Base-by-base conservation (phyloP, 1,284 basidiomycete genomes). In the Leccinum fallax region DNA sequence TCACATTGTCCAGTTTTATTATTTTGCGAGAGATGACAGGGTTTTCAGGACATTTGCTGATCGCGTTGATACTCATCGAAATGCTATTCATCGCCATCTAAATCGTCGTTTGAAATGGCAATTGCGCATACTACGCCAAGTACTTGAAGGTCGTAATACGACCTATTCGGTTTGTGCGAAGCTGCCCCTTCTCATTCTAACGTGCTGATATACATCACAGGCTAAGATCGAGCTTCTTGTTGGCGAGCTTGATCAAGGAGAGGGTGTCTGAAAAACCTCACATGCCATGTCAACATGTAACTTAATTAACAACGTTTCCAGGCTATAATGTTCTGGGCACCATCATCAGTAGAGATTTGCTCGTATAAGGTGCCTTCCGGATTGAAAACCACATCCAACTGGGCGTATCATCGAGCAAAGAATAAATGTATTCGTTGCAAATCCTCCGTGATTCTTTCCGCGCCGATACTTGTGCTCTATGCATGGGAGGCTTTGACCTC, bases 371-470 rank as follows among this genome's bases (percentile, higher is more conserved):
- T 92, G 88, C 90, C 87, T 76, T 80, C 71, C 84, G 84, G 86
- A 84, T 80, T 65, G 71, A 79, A 91, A 81, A 70, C 70, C 76
- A 78, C 82, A 83, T 78, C 83, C 85, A 83, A 83, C 71, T 66
- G 79, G 89, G 90, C 87, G 90, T 92, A 93, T 93, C 75, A 80
- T 89, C 86, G 88, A 90, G 90, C 90, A 83, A 65, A 87, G 55
- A 87, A 9, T 28, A 76, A 72, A 76, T 24, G 43, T 51, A 11
- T 32, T 36, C 53, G 40, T 46, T 52, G 2, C 38, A 38, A 28
- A 15, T 48, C 6, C 10, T 19, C 10, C 11, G 11, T 26, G 13
- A 30, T n/a, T 21, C 26, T 32, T 34, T 51, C 7, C 7, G 8
- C 58, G 28, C 54, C 15, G 30, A 58, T 28, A 55, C 6, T 43